Evolutionary conservation across 2,329 filamentous ascomycete species (phyloP), one percentile per base, ranked within the genome.

Genomic region (Orbilia ellipsospora): DNA sequence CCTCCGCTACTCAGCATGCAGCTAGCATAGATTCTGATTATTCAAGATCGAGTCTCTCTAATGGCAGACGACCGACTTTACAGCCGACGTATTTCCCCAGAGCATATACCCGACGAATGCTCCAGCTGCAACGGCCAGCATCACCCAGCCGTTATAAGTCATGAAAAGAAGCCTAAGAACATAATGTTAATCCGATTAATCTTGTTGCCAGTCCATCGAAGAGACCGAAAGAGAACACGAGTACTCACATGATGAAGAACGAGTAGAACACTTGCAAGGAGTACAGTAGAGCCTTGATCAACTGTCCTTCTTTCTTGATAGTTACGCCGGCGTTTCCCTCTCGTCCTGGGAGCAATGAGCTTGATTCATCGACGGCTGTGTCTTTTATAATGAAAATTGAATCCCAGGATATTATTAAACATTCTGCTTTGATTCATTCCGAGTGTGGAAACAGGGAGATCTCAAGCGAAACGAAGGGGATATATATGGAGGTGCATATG

Each of bases 101-200:
- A 90, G 80, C 74, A 97, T 81, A 81, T 96, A 97, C 51, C 95
- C 95, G 52, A 96, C 83, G 78, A 96, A 96, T 0, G 94, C 94
- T 15, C 95, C 95, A 8, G 96, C 85, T 0, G 91, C 91, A 15
- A 98, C 94, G 2, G 94, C 88, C 78, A 96, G 83, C 95, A 99
- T 99, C 79, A 99, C 90, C 90, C 92, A 96, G 68, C 95, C 95
- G 80, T 99, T 99, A 84, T 99, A 99, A n/a, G 95, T 99, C 95
- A 99, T 99, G 84, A 99, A 99, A 20, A 99, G 84, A 76, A 99
- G 86, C 95, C 94, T 98, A 73, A n/a, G 5, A n/a, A 56, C 10
- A 7, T 48, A 8, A 28, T 28, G 16, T 51, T 16, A 45, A 36
- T n/a, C 31, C 31, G 10, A 6, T 36, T 36, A 36, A 36, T 36